Base-by-base conservation (phyloP, 139 green algal species). In the Choricystis sp. region DNA sequence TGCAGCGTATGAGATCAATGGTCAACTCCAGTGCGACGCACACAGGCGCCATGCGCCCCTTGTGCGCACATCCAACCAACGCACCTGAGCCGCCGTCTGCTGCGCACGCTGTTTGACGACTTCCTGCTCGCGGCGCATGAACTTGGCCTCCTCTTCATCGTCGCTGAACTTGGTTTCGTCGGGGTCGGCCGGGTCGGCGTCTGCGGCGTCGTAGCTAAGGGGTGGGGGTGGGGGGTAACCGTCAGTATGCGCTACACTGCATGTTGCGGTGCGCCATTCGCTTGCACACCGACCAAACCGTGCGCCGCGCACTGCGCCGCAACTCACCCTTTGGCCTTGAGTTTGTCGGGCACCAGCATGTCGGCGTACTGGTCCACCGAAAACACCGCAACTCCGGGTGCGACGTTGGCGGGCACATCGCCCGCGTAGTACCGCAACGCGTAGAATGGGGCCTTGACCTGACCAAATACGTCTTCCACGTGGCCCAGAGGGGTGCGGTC, bases 401-500 rank as follows among this genome's bases (percentile, higher is more conserved):
- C 52, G 9, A 60, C 31, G 3, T 14, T 22, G 26, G 25, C 30
- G 14, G 62, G 52, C 62, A 61, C 19, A 14, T 52, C 31, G 5
- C 49, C 49, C 49, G 49, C 49, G 9, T 52, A 29, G 29, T 62
- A 68, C 22, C 56, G 56, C 63, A 68, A 29, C 19, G 49, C 29
- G 22, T 74, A 74, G 31, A 74, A 25, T 22, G 69, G 69, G 24
- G 26, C 66, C 52, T 58, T 57, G 1, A 74, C 63, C 0, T 63
- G 69, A 2, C 69, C 69, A 70, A 74, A 74, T 9, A 65, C 62
- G 31, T 74, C 69, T 27, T 74, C 69, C 19, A 74, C 60, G 21
- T 58, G 60, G 5, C 69, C 69, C 4, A 74, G 48, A 2, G 60
- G 52, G 1, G 40, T 59, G 21, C 69, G 69, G 25, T 70, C 69